Conservation (phyloP, 2,329 filamentous ascomycete species). For the Calonectria pseudoreteaudii region DNA sequence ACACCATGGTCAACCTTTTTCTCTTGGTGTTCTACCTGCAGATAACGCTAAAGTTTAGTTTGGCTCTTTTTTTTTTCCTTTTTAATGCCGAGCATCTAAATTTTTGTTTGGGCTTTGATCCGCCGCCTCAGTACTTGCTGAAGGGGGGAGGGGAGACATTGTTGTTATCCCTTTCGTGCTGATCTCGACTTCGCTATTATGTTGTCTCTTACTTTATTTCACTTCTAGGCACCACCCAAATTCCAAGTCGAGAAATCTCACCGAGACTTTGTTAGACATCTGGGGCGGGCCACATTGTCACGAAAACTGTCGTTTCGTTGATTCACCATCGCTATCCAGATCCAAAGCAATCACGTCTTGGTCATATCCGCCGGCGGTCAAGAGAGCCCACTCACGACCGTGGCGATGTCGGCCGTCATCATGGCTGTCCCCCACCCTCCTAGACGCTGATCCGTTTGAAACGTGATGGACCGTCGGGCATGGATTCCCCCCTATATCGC, state of each 20-base stretch:
- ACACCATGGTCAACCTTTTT: neutral
- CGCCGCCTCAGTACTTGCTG: conserved; percentile 14
- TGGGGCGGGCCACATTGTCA: neutral
- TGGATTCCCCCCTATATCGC: neutral
- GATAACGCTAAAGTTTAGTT: neutral
- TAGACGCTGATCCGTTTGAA: neutral
- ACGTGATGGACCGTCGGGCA: neutral
- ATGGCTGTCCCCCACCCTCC: conserved; percentile 5
- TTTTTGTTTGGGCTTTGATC: neutral
- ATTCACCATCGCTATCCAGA: neutral
- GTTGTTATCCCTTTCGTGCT: conserved; percentile 12
- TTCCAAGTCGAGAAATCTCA: conserved; percentile 13
- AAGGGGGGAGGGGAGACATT: neutral
- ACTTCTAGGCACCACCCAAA: conserved; percentile 1
- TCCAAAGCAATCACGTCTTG: neutral
- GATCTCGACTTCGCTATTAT: conserved; percentile 1
- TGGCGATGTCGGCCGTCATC: conserved; percentile 17
- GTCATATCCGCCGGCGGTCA: conserved; percentile 1
- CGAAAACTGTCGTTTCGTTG: neutral
- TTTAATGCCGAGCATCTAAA: neutral
- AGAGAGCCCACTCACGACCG: conserved; percentile 1
- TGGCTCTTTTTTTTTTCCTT: neutral
- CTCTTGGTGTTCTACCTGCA: neutral
- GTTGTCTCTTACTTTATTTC: conserved; percentile 1
- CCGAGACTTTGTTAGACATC: conserved; percentile 14